A percentile compares a stretch with the other conserved stretches of the same genome.
Conservation (phyloP, 148 eudicot genomes). For the Amaranthus palmeri region DNA sequence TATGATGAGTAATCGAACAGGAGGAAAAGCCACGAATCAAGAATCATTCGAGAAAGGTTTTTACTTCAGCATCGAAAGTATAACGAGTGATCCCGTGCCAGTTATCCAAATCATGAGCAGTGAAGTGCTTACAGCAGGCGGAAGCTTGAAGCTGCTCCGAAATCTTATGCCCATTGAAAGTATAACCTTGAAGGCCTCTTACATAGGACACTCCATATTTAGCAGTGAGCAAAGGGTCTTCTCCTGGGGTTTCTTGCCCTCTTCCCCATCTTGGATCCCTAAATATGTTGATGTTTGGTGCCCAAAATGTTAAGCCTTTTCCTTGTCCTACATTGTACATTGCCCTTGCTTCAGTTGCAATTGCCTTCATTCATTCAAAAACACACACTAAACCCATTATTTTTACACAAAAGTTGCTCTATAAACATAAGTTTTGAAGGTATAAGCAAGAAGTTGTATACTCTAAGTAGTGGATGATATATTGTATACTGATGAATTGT, state of each 20-base stretch:
- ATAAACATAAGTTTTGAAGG: not conserved
- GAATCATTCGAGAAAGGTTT: too few species aligned
- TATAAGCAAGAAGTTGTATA: not conserved
- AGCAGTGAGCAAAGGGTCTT: slow-evolving; percentile 51
- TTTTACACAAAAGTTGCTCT: not conserved
- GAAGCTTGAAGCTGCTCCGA: slow-evolving; percentile 44
- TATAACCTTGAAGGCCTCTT: slow-evolving; percentile 48
- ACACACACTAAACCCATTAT: not conserved
- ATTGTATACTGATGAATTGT: too few species aligned
- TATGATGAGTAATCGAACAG: not conserved
- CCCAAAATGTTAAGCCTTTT: slow-evolving; percentile 61
- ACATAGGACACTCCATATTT: slow-evolving; percentile 44
- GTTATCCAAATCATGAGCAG: slow-evolving; percentile 55
- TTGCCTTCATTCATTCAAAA: slow-evolving; percentile 37
- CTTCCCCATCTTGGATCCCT: slow-evolving; percentile 85
- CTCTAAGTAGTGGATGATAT: too few species aligned
- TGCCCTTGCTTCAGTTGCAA: slow-evolving; percentile 68
- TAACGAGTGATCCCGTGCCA: slow-evolving; percentile 55
- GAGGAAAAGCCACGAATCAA: not conserved
- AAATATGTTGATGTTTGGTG: slow-evolving; percentile 64
- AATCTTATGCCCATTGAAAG: slow-evolving; percentile 25
- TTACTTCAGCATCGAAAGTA: slow-evolving; percentile 46
- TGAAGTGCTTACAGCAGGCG: slow-evolving; percentile 64
- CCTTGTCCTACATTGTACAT: slow-evolving; percentile 64
- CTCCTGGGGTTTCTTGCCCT: slow-evolving; percentile 79